Evolutionary conservation across 768 basidiomycete species (phyloP), one percentile per base, ranked within the genome.

Genomic region (Pisolithus sp.): DNA sequence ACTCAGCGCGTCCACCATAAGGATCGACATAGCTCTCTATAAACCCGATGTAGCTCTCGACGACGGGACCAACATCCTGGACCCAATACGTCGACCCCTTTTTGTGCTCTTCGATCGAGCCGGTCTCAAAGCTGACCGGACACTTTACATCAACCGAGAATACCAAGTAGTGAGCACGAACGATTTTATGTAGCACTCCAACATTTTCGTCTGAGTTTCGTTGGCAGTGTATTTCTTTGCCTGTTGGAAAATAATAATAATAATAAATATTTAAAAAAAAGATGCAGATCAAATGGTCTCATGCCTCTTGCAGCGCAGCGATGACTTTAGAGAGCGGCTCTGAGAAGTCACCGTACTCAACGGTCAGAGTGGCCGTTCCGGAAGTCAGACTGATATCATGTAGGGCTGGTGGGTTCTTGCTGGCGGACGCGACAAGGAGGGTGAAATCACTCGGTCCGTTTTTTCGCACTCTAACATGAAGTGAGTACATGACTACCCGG

Each of bases 21-120:
- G 92, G 92, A 62, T 93, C 92, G 17, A 92, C 85, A 54, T 89
- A 89, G 1, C 85, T 90, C 74, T 90, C 88, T 38, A 90, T 77
- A 65, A 89, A 90, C 68, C 90, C 90, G 51, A 93, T 83, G 66
- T 93, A 92, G 28, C 82, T 86, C 67, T 93, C 91, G 17, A 94
- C 91, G 31, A 88, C 85, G 4, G 91, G 91, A 0, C 89, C 86
- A 20, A 89, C 70, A 62, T 94, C 91, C 67, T 86, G 84, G 23
- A 94, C 91, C 91, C 91, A 94, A 54, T 81, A 73, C 26, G 70
- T 78, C 0, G 88, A 90, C 0, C 79, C 91, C 41, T 85, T 76
- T 62, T 87, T 83, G 71, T 94, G 92, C 18, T 79, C 85, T 55
- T 83, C 76, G 46, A 93, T 82, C 8, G 85, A 88, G 9, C 91